Evolutionary conservation across 148 eudicot species (phyloP).

Genomic region (Fallopia convolvulus): DNA sequence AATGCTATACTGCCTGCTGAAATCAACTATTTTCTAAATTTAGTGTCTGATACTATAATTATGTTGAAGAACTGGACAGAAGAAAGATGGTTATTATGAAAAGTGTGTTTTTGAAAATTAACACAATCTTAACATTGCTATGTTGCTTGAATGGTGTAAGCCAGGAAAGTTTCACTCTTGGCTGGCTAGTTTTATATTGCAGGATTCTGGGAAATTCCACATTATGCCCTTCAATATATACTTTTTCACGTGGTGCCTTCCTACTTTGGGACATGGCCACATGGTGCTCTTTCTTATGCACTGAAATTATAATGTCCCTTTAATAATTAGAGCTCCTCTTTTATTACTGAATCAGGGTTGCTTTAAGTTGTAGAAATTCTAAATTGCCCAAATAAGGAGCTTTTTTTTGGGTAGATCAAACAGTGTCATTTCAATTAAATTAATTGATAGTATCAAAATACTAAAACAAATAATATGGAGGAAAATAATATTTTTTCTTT

Average conservation of each 20-base stretch:
- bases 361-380: not conserved
- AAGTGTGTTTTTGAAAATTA: not conserved
- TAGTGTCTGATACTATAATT: not conserved
- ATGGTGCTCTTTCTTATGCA: not conserved
- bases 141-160: not conserved
- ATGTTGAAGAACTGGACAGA: not conserved
- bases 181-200: not conserved
- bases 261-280: not conserved
- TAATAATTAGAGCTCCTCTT: not conserved
- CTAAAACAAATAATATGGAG: not conserved
- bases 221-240: not conserved
- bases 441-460: not conserved
- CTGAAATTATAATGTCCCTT: not conserved
- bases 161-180: not conserved
- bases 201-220: not conserved
- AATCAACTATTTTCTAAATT: not conserved
- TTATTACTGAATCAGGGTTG: not conserved
- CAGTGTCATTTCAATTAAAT: not conserved
- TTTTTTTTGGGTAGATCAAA: not conserved
- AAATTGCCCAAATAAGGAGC: too few species aligned
- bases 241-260: not conserved
- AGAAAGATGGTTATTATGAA: not conserved
- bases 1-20: not conserved
- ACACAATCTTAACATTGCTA: not conserved
- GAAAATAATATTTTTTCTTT: not conserved